Evolutionary conservation across 2,329 filamentous ascomycete species (phyloP).

Genomic region (Phyllosticta capitalensis): DNA sequence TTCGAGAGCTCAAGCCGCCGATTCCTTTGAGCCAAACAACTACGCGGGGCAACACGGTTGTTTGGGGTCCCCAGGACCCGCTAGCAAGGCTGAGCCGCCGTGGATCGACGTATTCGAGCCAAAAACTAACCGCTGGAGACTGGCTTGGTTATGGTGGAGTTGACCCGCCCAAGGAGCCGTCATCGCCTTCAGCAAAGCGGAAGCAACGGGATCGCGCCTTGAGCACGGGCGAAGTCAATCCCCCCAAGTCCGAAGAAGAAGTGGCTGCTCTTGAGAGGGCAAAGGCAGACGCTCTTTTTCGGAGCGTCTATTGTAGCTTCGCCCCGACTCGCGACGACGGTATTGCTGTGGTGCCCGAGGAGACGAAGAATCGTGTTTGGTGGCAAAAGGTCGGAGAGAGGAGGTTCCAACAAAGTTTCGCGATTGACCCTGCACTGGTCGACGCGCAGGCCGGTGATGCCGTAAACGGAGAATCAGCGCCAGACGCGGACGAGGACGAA

Average conservation of each 20-base stretch:
- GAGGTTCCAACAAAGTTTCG: conserved; percentile 55
- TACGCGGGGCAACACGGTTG: conserved; percentile 45
- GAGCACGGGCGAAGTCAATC: conserved; percentile 54
- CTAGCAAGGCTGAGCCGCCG: conserved; percentile 35
- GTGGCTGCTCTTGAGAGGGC: conserved; percentile 41
- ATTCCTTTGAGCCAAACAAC: conserved; percentile 61
- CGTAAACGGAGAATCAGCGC: conserved; percentile 14
- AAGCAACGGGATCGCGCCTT: conserved; percentile 65
- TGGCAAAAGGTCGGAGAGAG: conserved; percentile 64
- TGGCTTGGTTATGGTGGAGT: conserved; percentile 50
- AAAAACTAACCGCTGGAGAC: conserved; percentile 55
- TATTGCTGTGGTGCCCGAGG: conserved; percentile 58
- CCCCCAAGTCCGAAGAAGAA: conserved; percentile 33
- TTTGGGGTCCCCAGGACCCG: conserved; percentile 45
- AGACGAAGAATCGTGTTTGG: conserved; percentile 60
- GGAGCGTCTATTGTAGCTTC: conserved; percentile 70
- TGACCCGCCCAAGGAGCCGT: conserved; percentile 30
- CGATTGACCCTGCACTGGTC: conserved; percentile 38
- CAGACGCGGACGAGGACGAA: conserved; percentile 28
- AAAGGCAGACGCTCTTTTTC: conserved; percentile 65
- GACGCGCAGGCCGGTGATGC: conserved; percentile 15
- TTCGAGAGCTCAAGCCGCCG: conserved; percentile 59
- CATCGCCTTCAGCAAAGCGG: conserved; percentile 54
- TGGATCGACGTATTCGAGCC: conserved; percentile 53
- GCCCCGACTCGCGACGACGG: conserved; percentile 67